Conservation (phyloP, 2,329 filamentous ascomycete genomes). For the Orbilia brochopaga region DNA sequence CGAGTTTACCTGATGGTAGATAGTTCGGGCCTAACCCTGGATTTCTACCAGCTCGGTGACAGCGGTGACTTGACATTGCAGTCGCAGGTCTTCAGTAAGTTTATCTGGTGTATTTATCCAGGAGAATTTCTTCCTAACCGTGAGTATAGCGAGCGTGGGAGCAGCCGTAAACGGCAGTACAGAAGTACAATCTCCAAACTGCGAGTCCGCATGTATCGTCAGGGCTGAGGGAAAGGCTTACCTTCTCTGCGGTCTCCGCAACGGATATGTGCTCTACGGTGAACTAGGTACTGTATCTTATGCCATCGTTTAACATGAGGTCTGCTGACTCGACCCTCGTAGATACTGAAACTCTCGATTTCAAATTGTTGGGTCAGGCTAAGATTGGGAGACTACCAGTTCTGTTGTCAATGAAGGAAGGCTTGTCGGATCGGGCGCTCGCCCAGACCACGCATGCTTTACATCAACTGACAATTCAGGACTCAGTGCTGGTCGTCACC, state of each 20-base stretch:
- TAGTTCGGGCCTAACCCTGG: slow-evolving; percentile 8
- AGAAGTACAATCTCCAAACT: slow-evolving; percentile 47
- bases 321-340: background rate
- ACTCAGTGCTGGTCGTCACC: slow-evolving; percentile 12
- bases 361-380: slow-evolving; percentile 8
- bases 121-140: slow-evolving; percentile 16
- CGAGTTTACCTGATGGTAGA: slow-evolving; percentile 13
- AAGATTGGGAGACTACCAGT: slow-evolving; percentile 39
- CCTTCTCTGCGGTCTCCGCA: slow-evolving; percentile 61
- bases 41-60: slow-evolving; percentile 22
- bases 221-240: slow-evolving; percentile 44
- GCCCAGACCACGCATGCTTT: slow-evolving; percentile 40
- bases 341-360: slow-evolving; percentile 22
- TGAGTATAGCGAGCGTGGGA: slow-evolving; percentile 37
- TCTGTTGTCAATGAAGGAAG: slow-evolving; percentile 25
- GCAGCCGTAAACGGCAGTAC: slow-evolving; percentile 22
- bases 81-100: slow-evolving; percentile 49
- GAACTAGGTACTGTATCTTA: slow-evolving; percentile 25
- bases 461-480: slow-evolving; percentile 28
- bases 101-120: background rate
- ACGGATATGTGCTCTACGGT: slow-evolving; percentile 58
- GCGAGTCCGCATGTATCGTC: slow-evolving; percentile 52
- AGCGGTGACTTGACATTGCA: background rate
- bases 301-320: background rate
- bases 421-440: slow-evolving; percentile 17